Evolutionary conservation across 2,329 filamentous ascomycete species (phyloP), one percentile per base, ranked within the genome.

Genomic region (Fusarium nanum): DNA sequence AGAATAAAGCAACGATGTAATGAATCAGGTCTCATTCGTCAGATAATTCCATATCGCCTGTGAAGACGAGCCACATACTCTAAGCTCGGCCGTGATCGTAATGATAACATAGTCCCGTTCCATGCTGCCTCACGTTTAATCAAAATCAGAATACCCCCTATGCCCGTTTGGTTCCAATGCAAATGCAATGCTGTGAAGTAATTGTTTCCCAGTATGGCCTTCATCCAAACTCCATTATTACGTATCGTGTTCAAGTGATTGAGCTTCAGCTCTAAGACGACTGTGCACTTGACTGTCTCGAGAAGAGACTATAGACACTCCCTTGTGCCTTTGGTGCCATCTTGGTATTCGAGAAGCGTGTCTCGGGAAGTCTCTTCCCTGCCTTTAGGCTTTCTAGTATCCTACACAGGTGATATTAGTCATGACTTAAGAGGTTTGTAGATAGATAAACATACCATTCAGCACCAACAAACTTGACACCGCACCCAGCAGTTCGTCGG

Each of bases 381-480:
- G 87, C 89, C 71, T 91, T 92, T 71, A 97, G 85, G 77, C 93
- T 94, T 77, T 97, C 92, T n/a, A 97, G 81, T 8, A 93, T 88
- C 93, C 92, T 93, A 42, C 6, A 14, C 12, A 16, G 2, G n/a
- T 32, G 13, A 5, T 10, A 30, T 66, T 55, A 66, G 55, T 42
- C 16, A 14, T 16, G n/a, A 28, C 40, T n/a, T 16, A 41, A 13
- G 12, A n/a, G 25, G 12, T 22, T n/a, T 28, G 32, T 18, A 42
- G 22, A 27, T 22, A 12, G 18, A 41, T 16, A 16, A 22, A 60
- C 45, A 53, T 77, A 92, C 93, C 94, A 98, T 73, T 97, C 91
- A 27, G 91, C 92, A 54, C 86, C 88, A 56, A 98, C 91, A 78
- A 92, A 95, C 81, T 91, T 94, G 54, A 97, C 85, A 27, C 87